Evolutionary conservation across 1,139 yeast genomes (phyloP).

Genomic region (Lodderomyces parapsilosis): DNA sequence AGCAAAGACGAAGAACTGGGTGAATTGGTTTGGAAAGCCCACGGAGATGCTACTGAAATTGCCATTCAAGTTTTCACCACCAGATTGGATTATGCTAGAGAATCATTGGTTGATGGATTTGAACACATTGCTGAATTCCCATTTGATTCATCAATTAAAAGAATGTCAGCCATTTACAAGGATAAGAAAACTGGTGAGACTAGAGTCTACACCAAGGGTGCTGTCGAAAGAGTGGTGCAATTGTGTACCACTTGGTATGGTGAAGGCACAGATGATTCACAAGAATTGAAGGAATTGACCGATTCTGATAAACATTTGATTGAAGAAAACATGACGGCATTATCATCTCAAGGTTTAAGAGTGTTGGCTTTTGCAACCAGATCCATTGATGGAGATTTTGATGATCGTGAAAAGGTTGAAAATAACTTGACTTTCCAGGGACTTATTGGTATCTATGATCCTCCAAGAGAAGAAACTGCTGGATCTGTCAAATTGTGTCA

Average conservation of each 20-base stretch:
- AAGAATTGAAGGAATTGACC: conserved; percentile 34
- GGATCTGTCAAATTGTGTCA: conserved; percentile 68
- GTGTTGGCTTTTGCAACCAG: conserved; percentile 69
- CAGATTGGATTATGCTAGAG: conserved; percentile 52
- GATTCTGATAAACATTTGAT: conserved; percentile 40
- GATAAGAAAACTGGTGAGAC: conserved; percentile 28
- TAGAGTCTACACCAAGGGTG: conserved; percentile 67
- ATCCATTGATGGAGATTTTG: conserved; percentile 21
- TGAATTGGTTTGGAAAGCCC: conserved; percentile 59
- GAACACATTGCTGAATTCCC: conserved; percentile 66
- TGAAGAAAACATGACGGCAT: conserved; percentile 57
- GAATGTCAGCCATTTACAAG: conserved; percentile 65
- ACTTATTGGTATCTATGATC: conserved; percentile 78
- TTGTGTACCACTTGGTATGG: conserved; percentile 60
- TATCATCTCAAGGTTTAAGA: conserved; percentile 70
- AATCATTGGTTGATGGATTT: conserved; percentile 33
- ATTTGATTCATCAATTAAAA: conserved; percentile 73
- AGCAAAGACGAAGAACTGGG: conserved; percentile 38
- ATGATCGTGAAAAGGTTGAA: conserved; percentile 55
- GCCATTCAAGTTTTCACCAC: conserved; percentile 75
- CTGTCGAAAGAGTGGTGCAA: conserved; percentile 67
- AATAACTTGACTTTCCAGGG: conserved; percentile 59
- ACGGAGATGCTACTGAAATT: conserved; percentile 84
- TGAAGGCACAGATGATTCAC: conserved; percentile 12
- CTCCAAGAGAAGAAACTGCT: conserved; percentile 74